Percentiles rank a stretch among this genome's conserved stretches.
These are phyloP conservation scores for Stagonosporopsis rhizophila DNA, from an alignment of 2,329 filamentous ascomycete genomes.

Conservation along the genomic window DNA sequence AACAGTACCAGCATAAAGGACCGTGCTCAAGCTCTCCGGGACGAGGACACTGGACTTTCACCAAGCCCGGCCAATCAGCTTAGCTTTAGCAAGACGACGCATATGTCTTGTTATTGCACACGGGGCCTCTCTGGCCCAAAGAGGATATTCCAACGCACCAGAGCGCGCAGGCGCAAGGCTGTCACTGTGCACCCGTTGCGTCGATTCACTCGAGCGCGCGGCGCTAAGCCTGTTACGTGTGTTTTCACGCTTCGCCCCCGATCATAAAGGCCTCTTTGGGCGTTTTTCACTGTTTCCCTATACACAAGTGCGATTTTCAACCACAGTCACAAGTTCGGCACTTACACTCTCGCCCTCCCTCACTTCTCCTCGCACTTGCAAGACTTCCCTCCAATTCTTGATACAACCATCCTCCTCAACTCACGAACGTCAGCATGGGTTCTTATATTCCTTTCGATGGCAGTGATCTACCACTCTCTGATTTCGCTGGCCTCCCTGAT, in stretches of 20 bases:
- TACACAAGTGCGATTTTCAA: not conserved
- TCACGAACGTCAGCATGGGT: not conserved
- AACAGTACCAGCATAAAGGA: not conserved
- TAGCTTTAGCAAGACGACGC: not conserved
- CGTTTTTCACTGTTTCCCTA: not conserved
- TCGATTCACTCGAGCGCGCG: not conserved
- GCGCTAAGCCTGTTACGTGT: not conserved
- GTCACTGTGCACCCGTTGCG: not conserved
- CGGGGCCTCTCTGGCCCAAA: not conserved
- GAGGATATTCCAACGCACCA: not conserved
- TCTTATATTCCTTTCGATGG: not conserved
- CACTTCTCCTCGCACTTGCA: not conserved
- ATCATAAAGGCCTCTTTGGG: not conserved
- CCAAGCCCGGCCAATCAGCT: not conserved
- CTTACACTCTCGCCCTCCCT: not conserved
- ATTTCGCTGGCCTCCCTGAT: no score
- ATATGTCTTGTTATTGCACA: not conserved
- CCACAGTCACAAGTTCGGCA: not conserved
- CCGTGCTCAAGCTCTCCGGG: not conserved
- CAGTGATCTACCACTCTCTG: no score
- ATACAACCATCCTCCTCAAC: no score
- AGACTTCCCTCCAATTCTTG: not conserved
- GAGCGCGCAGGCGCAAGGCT: not conserved
- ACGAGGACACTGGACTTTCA: not conserved
- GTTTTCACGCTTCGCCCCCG: not conserved